Evolutionary conservation across 1,284 basidiomycete genomes (phyloP), one percentile per base, ranked within the genome.

Genomic region (Cryptococcus wingfieldii): DNA sequence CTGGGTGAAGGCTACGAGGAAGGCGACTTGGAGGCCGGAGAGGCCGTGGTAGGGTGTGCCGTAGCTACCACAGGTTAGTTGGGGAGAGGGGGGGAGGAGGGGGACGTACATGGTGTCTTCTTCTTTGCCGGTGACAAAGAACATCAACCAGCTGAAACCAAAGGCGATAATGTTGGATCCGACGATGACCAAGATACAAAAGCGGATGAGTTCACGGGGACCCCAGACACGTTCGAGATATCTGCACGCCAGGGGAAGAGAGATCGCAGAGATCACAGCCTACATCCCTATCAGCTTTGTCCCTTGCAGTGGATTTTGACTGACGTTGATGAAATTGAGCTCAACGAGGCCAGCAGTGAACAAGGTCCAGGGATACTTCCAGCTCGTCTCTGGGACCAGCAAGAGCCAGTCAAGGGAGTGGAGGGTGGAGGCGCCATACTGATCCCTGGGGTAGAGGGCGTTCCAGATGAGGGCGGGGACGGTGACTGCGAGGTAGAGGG

Each of bases 161-260:
- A 92, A 85, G 0, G 88, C 87, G 68, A 96, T 92, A 61, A 93
- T 77, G 74, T 97, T 96, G 19, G 89, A 88, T 14, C 83, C 82
- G n/a, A 85, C 84, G 58, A 92, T 82, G 45, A 87, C 86, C 43
- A 89, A 84, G 10, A 82, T 80, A 51, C 90, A 86, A 75, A 98
- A 98, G 72, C 92, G 89, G 65, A 89, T 68, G 4, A 88, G 86
- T 75, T 98, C 95, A 23, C 86, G 69, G 23, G 86, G 82, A 38
- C 95, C 94, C 93, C 94, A 98, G 59, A 98, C 80, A 47, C 91
- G 82, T 75, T 98, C 95, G 54, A 98, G 80, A 72, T 98, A 98
- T 61, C 89, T 84, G 47, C 92, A 81, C 25, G 88, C 87, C 9
- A 92, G 82, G 38, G 90, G 88, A 12, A 98, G 82, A 43, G 88